Percentiles rank a stretch among this genome's conserved stretches.
phyloP scores from a whole-genome alignment of 2,329 filamentous ascomycete genomes.

The Penicillium sp. region DNA sequence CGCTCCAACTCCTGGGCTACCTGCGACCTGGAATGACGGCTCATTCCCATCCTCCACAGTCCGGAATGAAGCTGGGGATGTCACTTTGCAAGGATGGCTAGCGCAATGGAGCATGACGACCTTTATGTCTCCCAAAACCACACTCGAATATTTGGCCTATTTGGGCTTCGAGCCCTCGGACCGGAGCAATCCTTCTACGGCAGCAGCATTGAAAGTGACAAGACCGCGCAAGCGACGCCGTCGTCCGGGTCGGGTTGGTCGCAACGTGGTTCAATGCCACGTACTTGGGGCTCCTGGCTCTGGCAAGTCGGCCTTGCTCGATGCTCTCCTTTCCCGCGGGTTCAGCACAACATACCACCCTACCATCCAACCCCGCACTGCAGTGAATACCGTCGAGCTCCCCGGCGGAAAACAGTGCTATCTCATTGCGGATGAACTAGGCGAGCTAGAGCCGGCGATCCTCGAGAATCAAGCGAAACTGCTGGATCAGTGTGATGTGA shows the following conservation, averaged over 20 bases:
- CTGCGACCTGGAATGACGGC: constrained; percentile 77
- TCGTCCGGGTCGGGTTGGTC: constrained; percentile 76
- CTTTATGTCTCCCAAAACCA: constrained; percentile 90
- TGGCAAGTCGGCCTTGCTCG: constrained; percentile 85
- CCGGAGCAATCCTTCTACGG: constrained; percentile 65
- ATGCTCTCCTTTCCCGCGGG: constrained; percentile 82
- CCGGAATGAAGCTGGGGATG: constrained; percentile 87
- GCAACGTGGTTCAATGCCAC: constrained; percentile 92
- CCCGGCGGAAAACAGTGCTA: constrained; percentile 96
- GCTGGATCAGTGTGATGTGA: constrained; percentile 82
- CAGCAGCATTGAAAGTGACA: constrained; percentile 82
- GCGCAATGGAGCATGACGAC: constrained; percentile 99
- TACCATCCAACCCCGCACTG: constrained; percentile 88
- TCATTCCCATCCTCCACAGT: constrained; percentile 91
- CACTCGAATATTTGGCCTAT: constrained; percentile 90
- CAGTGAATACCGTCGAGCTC: constrained; percentile 93
- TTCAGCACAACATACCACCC: constrained; percentile 81
- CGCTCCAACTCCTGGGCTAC: constrained; percentile 84
- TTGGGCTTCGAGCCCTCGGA: constrained; percentile 84
- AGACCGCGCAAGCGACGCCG: constrained; percentile 81
- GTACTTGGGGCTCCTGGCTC: constrained; percentile 78
- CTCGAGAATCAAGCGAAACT: constrained; percentile 81
- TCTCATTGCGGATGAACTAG: constrained; percentile 88
- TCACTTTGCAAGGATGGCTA: constrained; percentile 95
- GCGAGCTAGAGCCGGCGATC: constrained; percentile 90